Percentiles rank a stretch among this genome's conserved stretches.
These are phyloP conservation scores for Fusarium mexicanum DNA, from an alignment of 2,329 filamentous ascomycete species.

Conservation along the genomic window DNA sequence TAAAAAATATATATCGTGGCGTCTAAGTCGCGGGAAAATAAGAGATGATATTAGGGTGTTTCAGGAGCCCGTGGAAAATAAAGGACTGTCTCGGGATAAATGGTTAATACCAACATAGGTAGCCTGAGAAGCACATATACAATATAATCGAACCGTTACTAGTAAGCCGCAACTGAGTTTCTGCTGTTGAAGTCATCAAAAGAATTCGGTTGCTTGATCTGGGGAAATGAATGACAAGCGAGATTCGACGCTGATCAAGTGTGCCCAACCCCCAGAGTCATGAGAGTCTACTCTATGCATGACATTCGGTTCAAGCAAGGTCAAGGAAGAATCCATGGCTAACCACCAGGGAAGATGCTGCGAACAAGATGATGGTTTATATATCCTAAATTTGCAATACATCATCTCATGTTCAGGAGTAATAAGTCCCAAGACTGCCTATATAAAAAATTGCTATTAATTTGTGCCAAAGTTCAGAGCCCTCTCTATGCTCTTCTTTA, in stretches of 20 bases:
- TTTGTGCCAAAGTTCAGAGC: not conserved
- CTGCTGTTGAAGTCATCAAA: not conserved
- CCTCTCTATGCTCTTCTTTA: not conserved
- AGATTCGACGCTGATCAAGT: slow-evolving; percentile 12
- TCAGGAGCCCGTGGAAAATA: slow-evolving; percentile 26
- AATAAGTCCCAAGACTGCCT: not conserved
- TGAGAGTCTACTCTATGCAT: not conserved
- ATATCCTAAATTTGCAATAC: not conserved
- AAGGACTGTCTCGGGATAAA: slow-evolving; percentile 25
- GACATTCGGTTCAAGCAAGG: slow-evolving; percentile 1
- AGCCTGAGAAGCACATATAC: not conserved
- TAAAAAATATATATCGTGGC: slow-evolving; percentile 1
- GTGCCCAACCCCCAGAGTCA: not conserved
- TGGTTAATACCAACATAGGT: not conserved
- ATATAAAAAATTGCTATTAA: not conserved
- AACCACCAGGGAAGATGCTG: not conserved
- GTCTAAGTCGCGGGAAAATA: slow-evolving; percentile 5
- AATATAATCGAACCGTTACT: not conserved
- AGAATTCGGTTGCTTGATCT: not conserved
- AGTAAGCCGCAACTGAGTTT: not conserved
- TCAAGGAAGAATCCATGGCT: slow-evolving; percentile 1
- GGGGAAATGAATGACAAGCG: slow-evolving; percentile 24
- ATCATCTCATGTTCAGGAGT: not conserved
- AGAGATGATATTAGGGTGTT: slow-evolving; percentile 37
- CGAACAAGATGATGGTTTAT: not conserved